Evolutionary conservation across 140 eudicot species (phyloP).

Genomic region (Stevia rebaudiana): DNA sequence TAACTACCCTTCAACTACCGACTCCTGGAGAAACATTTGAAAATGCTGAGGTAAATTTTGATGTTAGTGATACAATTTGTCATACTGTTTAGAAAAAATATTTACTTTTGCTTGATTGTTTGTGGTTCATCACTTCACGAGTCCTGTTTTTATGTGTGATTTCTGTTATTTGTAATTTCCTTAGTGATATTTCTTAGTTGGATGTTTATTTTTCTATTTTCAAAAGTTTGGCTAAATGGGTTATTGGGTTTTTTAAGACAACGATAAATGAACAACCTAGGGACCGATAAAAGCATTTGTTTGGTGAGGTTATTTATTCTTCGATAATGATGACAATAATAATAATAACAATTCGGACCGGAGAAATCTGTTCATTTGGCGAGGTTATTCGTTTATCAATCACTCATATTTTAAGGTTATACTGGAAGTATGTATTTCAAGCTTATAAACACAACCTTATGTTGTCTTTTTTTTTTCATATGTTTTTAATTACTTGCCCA

Average conservation of each 20-base stretch:
- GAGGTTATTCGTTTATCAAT: background rate
- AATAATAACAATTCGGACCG: background rate
- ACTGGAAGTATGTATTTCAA: background rate
- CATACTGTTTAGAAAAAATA: background rate
- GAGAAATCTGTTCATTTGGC: background rate
- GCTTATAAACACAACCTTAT: background rate
- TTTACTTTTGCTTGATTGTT: background rate
- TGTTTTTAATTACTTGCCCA: constrained; percentile 3
- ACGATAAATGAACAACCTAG: background rate
- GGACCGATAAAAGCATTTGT: background rate
- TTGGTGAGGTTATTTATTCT: background rate
- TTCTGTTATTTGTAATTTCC: constrained; percentile 4
- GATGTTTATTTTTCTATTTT: background rate
- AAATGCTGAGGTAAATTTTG: constrained; percentile 66
- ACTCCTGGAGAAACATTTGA: constrained; percentile 38
- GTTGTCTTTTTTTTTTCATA: background rate
- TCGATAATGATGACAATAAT: background rate
- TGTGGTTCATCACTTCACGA: constrained; percentile 7
- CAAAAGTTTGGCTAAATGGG: background rate
- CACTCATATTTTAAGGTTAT: background rate
- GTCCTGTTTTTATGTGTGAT: background rate
- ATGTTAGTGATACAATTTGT: background rate
- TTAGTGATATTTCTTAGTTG: constrained; percentile 1
- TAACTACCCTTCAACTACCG: constrained; percentile 73
- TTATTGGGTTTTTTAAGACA: background rate